phyloP scores from a whole-genome alignment of 352 stramenopile species.

The Phytophthora nicotianae region DNA sequence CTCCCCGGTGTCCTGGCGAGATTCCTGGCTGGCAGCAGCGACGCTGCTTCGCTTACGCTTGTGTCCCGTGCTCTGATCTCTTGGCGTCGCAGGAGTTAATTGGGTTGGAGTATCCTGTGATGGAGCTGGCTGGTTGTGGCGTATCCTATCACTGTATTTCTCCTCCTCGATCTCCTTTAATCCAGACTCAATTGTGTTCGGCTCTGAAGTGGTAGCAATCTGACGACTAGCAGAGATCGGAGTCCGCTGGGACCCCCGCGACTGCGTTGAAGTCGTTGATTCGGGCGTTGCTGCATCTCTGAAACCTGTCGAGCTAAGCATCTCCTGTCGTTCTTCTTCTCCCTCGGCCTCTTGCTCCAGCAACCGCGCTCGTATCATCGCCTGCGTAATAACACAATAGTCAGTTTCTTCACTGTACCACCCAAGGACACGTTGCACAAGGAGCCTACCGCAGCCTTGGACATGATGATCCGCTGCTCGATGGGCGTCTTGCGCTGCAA shows the following conservation, averaged over 20 bases:
- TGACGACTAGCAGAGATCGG: not conserved
- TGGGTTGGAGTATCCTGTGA: slow-evolving; percentile 2
- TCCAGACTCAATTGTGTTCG: not conserved
- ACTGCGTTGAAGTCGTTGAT: slow-evolving; percentile 1
- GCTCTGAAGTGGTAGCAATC: no score
- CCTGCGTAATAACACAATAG: slow-evolving; percentile 4
- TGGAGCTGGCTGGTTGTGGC: slow-evolving; percentile 17
- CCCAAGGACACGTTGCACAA: not conserved
- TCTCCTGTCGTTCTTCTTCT: slow-evolving; percentile 3
- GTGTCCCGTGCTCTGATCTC: slow-evolving; percentile 9
- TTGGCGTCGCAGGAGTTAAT: not conserved
- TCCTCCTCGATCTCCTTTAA: slow-evolving; percentile 12
- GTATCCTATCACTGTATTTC: slow-evolving; percentile 6
- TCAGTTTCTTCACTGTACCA: not conserved
- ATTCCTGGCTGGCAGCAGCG: not conserved
- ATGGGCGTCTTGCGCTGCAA: slow-evolving; percentile 41
- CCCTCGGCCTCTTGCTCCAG: slow-evolving; percentile 9
- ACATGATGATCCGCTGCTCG: slow-evolving; percentile 40
- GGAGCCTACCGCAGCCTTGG: slow-evolving; percentile 32
- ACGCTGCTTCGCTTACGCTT: slow-evolving; percentile 21
- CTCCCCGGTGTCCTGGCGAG: not conserved
- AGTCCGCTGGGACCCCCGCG: not conserved
- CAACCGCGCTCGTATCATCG: slow-evolving; percentile 1
- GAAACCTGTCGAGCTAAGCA: slow-evolving; percentile 4
- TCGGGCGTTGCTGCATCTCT: not conserved